Evolutionary conservation across 1,284 basidiomycete genomes (phyloP), one percentile per base, ranked within the genome.

Genomic region (Cystobasidium slooffiae): DNA sequence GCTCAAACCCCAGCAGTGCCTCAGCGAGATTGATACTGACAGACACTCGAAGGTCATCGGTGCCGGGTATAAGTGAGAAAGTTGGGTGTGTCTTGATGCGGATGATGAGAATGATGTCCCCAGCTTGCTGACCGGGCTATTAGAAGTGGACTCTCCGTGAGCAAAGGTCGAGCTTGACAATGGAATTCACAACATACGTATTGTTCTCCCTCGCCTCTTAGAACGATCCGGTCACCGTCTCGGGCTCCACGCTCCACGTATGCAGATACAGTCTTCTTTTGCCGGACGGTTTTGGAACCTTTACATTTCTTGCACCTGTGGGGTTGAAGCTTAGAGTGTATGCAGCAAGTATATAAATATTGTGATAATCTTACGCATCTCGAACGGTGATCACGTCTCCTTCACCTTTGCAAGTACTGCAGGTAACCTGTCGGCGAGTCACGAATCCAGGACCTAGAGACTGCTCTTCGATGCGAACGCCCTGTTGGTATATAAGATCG

Each of bases 261-360:
- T 39, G 95, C 90, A 78, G 94, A 92, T 77, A 93, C 89, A 65
- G 91, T 88, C 62, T 90, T 92, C 85, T 94, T 97, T 80, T 94
- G 93, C 79, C 90, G 90, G 56, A 91, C 87, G 0, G 89, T 91
- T 82, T 90, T 91, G 69, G 87, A 86, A 9, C 95, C 95, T 81
- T 96, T 95, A 84, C 95, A 99, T 81, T 93, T 95, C 83, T 94
- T 97, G 85, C 95, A 98, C 76, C 92, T 94, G 79, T 31, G 52
- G 39, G 24, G 12, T 18, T n/a, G n/a, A 20, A 5, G 22, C 12
- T 20, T 3, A 8, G 10, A 14, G 0, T 20, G 18, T 49, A 6
- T 6, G 46, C 12, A 3, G 41, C 41, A 63, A 18, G 20, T 39
- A 37, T 69, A 51, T 31, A 47, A 10, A 31, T 1, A 7, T 3